Base-by-base conservation (phyloP, 164 flowering plant species). In the Vitis vinifera region DNA sequence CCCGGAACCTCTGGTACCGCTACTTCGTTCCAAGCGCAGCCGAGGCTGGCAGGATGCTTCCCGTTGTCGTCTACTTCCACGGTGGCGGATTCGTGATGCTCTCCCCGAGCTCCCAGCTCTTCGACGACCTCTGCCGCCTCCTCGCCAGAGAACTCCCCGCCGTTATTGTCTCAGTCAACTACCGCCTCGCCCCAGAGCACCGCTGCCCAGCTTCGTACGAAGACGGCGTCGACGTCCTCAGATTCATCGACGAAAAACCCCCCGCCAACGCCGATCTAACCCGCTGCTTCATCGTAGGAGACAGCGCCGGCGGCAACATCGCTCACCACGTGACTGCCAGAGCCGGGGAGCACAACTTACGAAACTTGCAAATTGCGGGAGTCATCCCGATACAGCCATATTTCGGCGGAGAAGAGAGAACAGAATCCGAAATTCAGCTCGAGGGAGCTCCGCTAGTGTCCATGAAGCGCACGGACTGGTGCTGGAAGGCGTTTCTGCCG, bases 111-210 rank as follows among this genome's bases (percentile, higher is more conserved):
- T 66, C 76, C 10, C 62, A 12, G 0, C 16, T 9, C 8, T 73
- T 44, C 62, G 81, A 82, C 17, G 55, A 63, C 3, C 7, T 70
- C 12, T 76, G 83, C 60, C 69, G 78, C 6, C 48, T 53, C 0
- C 30, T 80, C 17, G 75, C 82, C 9, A 17, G 47, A 2, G 47
- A 62, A 9, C 29, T 76, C n/a, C 75, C n/a, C 7, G 71, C 77
- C 4, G 53, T 78, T 19, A 53, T 82, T n/a, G 67, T 84, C 61
- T 82, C 87, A 1, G 85, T 78, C 62, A 76, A 77, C 63, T 84
- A 84, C 77, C 79, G 84, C 13, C 78, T 76, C 14, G 9, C 82
- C 10, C 84, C 82, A 7, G 86, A 83, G 52, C 67, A 79, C 48
- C 65, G 76, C 0, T 76, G n/a, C 9, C 88, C 85, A 1, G 15